Conservation (phyloP, 495 filamentous ascomycete species). For the Penicillium angulare region DNA sequence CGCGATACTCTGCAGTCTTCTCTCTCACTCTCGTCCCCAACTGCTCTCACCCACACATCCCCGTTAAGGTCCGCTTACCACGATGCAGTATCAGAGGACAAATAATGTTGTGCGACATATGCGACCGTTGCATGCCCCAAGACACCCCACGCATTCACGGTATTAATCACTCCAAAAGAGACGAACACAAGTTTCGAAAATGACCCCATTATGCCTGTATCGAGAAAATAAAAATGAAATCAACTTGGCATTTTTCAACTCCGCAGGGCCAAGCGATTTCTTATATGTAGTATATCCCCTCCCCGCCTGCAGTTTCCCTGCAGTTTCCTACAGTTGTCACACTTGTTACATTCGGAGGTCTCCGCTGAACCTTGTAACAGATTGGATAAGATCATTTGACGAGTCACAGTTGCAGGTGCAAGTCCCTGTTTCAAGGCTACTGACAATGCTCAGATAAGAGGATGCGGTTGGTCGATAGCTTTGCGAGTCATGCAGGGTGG, state of each 20-base stretch:
- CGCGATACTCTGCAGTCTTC: too few species aligned
- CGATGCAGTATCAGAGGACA: conserved; percentile 39
- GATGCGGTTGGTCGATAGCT: neutral
- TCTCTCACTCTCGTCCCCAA: too few species aligned
- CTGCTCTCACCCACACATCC: too few species aligned
- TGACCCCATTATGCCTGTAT: too few species aligned
- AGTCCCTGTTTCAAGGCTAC: neutral
- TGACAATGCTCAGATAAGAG: neutral
- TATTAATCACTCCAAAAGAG: conserved; percentile 7
- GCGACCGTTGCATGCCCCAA: conserved; percentile 63
- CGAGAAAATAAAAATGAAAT: neutral
- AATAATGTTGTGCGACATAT: conserved; percentile 56
- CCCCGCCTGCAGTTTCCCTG: too few species aligned
- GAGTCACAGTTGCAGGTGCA: neutral
- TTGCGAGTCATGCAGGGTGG: neutral
- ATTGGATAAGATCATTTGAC: neutral
- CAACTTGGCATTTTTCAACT: too few species aligned
- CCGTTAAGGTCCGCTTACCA: too few species aligned
- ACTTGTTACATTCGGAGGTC: neutral
- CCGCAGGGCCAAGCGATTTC: too few species aligned
- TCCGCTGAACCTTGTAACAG: neutral
- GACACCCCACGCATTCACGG: conserved; percentile 49
- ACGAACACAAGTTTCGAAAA: conserved; percentile 7
- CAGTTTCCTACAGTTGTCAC: too few species aligned
- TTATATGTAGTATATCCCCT: neutral